These are phyloP conservation scores for Holtermannia corniformis DNA, from an alignment of 768 basidiomycete genomes.

Conservation along the genomic window DNA sequence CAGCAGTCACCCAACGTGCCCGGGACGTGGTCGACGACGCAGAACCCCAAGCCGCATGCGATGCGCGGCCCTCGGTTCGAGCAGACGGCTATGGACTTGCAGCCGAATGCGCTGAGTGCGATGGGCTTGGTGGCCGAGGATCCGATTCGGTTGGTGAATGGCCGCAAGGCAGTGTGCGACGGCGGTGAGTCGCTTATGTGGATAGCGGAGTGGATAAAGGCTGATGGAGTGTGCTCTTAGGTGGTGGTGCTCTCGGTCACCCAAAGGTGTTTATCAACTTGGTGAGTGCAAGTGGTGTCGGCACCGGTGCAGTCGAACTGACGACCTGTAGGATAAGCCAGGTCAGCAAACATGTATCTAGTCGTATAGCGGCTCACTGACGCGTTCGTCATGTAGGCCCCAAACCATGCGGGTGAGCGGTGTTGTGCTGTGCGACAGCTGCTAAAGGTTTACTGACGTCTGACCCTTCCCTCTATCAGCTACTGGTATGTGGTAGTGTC, in stretches of 20 bases:
- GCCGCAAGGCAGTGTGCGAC: slow-evolving; percentile 82
- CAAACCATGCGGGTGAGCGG: slow-evolving; percentile 75
- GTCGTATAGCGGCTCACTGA: neutral
- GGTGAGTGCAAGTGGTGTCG: slow-evolving; percentile 46
- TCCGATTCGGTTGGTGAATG: slow-evolving; percentile 70
- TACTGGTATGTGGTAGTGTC: slow-evolving; percentile 37
- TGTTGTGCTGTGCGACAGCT: slow-evolving; percentile 10
- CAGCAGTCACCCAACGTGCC: slow-evolving; percentile 75
- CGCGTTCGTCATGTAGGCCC: slow-evolving; percentile 41
- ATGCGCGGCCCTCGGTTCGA: slow-evolving; percentile 70
- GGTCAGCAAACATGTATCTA: slow-evolving; percentile 40
- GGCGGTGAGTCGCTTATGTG: slow-evolving; percentile 58
- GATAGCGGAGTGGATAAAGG: neutral
- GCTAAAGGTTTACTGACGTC: neutral
- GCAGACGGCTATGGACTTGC: slow-evolving; percentile 75
- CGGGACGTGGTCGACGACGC: slow-evolving; percentile 74
- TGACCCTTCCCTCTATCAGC: too few species aligned
- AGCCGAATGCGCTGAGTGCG: slow-evolving; percentile 80
- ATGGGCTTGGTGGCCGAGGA: slow-evolving; percentile 82
- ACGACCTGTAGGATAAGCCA: slow-evolving; percentile 64
- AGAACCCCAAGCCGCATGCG: slow-evolving; percentile 49
- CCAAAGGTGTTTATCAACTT: slow-evolving; percentile 88
- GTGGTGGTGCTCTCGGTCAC: slow-evolving; percentile 88
- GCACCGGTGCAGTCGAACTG: neutral
- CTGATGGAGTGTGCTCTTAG: slow-evolving; percentile 43